These are phyloP conservation scores for Sporothrix curviconia DNA, from an alignment of 2,329 filamentous ascomycete species.

Conservation along the genomic window DNA sequence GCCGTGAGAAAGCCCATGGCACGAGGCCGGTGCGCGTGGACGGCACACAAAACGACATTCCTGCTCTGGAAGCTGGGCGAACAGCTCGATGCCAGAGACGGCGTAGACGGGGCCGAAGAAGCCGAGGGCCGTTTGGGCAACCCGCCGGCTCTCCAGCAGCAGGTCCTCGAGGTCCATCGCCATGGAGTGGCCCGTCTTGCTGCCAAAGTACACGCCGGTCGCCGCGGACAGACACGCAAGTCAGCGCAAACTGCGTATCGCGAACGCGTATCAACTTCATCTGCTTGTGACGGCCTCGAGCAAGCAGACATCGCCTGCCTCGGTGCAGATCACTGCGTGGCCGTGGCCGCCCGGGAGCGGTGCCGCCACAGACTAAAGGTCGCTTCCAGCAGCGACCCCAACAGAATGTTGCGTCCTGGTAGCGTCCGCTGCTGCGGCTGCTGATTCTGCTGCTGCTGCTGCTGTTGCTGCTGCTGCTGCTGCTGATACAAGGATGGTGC, in stretches of 20 bases:
- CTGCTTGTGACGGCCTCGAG: slow-evolving; percentile 68
- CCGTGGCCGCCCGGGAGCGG: slow-evolving; percentile 63
- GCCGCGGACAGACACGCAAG: slow-evolving; percentile 57
- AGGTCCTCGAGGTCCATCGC: slow-evolving; percentile 46
- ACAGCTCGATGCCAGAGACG: background rate
- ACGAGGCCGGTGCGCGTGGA: slow-evolving; percentile 40
- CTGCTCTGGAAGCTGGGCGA: background rate
- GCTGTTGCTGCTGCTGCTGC: slow-evolving; percentile 28
- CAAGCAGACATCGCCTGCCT: slow-evolving; percentile 82
- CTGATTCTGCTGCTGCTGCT: slow-evolving; percentile 9
- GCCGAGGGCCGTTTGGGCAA: background rate
- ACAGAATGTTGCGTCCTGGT: slow-evolving; percentile 77
- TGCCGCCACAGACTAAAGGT: slow-evolving; percentile 75
- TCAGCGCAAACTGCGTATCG: slow-evolving; percentile 60
- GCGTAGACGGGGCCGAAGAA: slow-evolving; percentile 28
- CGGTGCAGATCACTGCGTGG: slow-evolving; percentile 77
- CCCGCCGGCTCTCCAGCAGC: slow-evolving; percentile 23
- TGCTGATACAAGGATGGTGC: slow-evolving; percentile 29
- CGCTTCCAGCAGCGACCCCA: slow-evolving; percentile 73
- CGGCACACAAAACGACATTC: slow-evolving; percentile 29
- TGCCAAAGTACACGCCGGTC: slow-evolving; percentile 60
- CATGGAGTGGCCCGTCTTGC: slow-evolving; percentile 55
- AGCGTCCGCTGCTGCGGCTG: slow-evolving; percentile 55
- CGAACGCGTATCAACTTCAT: slow-evolving; percentile 64
- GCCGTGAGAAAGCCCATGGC: slow-evolving; percentile 63